Evolutionary conservation across 352 stramenopile genomes (phyloP).

Genomic region (Globisporangium echinulatum): DNA sequence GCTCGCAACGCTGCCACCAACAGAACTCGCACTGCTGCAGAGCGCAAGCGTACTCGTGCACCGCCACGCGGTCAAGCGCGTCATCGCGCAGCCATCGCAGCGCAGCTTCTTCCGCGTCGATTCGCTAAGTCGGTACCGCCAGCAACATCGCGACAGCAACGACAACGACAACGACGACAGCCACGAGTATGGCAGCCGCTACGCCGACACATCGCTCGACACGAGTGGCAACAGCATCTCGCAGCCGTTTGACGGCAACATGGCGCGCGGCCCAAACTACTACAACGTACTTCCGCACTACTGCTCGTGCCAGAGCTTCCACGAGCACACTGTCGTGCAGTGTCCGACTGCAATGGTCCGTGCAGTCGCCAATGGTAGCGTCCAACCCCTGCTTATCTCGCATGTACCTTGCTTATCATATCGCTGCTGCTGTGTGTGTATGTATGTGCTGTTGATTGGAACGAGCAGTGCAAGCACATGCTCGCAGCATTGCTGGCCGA

Average conservation of each 20-base stretch:
- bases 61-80: constrained; percentile 32
- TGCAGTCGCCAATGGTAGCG: not conserved
- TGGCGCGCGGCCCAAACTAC: constrained; percentile 45
- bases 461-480: constrained; percentile 66
- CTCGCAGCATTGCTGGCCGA: constrained; percentile 52
- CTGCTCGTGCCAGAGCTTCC: constrained; percentile 54
- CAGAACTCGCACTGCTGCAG: constrained; percentile 45
- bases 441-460: not conserved
- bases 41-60: constrained; percentile 49
- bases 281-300: constrained; percentile 75
- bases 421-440: not conserved
- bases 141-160: constrained; percentile 1
- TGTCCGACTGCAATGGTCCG: constrained; percentile 49
- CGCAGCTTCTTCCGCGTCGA: constrained; percentile 60
- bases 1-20: constrained; percentile 26
- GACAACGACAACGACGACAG: not conserved
- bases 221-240: constrained; percentile 7
- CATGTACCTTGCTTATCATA: not conserved
- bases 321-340: constrained; percentile 26
- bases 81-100: constrained; percentile 36
- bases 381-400: too few relatives aligned
- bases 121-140: constrained; percentile 53
- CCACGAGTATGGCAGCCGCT: not conserved
- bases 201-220: not conserved
- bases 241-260: constrained; percentile 36